Evolutionary conservation across 306 rosid genomes (phyloP).

Genomic region (Cyamopsis tetragonoloba): DNA sequence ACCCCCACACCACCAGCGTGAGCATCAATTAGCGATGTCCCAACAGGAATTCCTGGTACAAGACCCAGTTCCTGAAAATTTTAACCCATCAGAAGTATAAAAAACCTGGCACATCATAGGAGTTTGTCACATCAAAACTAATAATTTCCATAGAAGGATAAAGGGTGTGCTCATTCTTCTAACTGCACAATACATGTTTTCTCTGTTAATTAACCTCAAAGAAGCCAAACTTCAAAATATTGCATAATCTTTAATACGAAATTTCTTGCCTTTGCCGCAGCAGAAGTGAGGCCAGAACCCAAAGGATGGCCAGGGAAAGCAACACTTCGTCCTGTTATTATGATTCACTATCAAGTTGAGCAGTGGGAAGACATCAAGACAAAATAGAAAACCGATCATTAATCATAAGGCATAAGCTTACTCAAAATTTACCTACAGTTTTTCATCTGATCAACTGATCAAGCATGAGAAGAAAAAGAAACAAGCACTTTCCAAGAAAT

Average conservation of each 20-base stretch:
- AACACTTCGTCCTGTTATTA: slow-evolving; percentile 90
- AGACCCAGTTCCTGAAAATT: slow-evolving; percentile 83
- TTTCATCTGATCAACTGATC: slow-evolving; percentile 9
- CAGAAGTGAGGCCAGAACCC: slow-evolving; percentile 89
- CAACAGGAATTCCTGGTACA: slow-evolving; percentile 87
- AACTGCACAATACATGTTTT: slow-evolving; percentile 31
- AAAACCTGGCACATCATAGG: background rate
- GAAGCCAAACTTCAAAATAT: slow-evolving; percentile 50
- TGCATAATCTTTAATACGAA: slow-evolving; percentile 43
- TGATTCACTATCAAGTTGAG: slow-evolving; percentile 38
- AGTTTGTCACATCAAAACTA: slow-evolving; percentile 25
- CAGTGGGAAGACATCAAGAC: slow-evolving; percentile 26
- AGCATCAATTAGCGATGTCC: slow-evolving; percentile 91
- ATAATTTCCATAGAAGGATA: slow-evolving; percentile 29
- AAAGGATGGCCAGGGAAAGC: slow-evolving; percentile 97
- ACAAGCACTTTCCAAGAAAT: slow-evolving; percentile 8
- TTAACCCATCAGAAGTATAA: slow-evolving; percentile 17
- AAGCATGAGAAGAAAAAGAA: slow-evolving; percentile 12
- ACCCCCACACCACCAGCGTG: slow-evolving; percentile 99
- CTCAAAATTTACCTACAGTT: slow-evolving; percentile 16
- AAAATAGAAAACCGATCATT: slow-evolving; percentile 6
- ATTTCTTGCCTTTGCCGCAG: slow-evolving; percentile 90
- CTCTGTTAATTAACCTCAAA: slow-evolving; percentile 36
- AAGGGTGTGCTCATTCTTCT: slow-evolving; percentile 19
- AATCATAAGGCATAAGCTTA: slow-evolving; percentile 11